Percentiles rank a stretch among this genome's conserved stretches.
Conservation (phyloP, 2,329 filamentous ascomycete genomes). For the Mycosphaerelloides madeirae region DNA sequence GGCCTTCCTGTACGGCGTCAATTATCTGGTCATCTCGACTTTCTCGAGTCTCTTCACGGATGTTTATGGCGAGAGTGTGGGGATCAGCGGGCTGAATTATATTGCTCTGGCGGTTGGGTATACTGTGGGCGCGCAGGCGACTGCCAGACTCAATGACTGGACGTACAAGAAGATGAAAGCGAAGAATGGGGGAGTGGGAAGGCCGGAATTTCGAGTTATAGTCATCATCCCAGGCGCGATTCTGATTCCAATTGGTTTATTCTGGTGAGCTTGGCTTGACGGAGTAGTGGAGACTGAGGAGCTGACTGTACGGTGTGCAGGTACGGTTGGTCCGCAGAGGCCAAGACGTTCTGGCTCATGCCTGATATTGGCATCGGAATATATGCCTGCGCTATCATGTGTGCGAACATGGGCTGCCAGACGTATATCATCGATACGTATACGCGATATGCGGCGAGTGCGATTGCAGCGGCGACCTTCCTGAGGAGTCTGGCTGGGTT, state of each 20-base stretch:
- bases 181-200: conserved; percentile 3
- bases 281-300: background rate
- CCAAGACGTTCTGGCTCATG: conserved; percentile 31
- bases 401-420: background rate
- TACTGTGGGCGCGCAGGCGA: conserved; percentile 43
- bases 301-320: too few relatives aligned
- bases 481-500: conserved; percentile 7
- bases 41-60: conserved; percentile 52
- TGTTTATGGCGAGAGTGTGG: conserved; percentile 50
- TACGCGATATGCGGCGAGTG: conserved; percentile 11
- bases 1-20: conserved; percentile 52
- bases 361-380: conserved; percentile 4
- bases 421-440: conserved; percentile 12
- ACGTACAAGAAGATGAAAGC: conserved; percentile 5
- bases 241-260: conserved; percentile 35
- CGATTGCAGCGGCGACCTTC: conserved; percentile 5
- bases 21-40: conserved; percentile 55
- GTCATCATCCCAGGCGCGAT: background rate
- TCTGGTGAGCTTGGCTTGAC: conserved; percentile 35
- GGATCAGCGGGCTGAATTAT: conserved; percentile 56
- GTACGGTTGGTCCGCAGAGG: conserved; percentile 35
- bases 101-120: conserved; percentile 53
- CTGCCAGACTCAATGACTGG: conserved; percentile 6
- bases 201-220: conserved; percentile 4
- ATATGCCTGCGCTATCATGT: conserved; percentile 3